A percentile compares a stretch with the other conserved stretches of the same genome.
Conservation (phyloP, 805 yeast species). For the Candida hungchunana region DNA sequence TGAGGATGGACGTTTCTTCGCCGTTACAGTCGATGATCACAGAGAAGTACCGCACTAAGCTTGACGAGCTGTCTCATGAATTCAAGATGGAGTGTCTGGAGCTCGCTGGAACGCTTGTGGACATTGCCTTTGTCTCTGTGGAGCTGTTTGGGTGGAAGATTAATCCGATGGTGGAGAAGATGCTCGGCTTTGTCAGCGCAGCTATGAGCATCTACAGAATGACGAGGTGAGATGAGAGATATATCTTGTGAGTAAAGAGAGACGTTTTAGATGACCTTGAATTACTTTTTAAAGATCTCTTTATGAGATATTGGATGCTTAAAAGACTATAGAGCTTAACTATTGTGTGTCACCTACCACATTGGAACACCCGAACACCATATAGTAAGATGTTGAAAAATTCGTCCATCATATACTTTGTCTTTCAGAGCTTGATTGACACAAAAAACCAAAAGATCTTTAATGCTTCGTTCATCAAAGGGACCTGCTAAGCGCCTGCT, state of each 20-base stretch:
- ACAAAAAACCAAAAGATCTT: too few relatives aligned
- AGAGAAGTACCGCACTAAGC: conserved; percentile 11
- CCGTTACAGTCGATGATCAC: conserved; percentile 12
- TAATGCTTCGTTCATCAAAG: conserved; percentile 16
- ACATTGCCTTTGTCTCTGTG: conserved; percentile 17
- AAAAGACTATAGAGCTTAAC: too few relatives aligned
- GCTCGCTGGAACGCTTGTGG: conserved; percentile 18
- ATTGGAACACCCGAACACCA: too few relatives aligned
- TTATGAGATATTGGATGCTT: too few relatives aligned
- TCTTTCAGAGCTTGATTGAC: too few relatives aligned
- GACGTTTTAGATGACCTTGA: too few relatives aligned
- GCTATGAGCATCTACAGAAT: conserved; percentile 19
- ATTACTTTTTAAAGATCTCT: too few relatives aligned
- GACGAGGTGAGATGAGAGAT: conserved; percentile 2
- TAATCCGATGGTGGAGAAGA: conserved; percentile 13
- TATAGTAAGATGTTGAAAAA: too few relatives aligned
- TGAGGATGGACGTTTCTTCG: conserved; percentile 5
- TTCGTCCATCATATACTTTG: too few relatives aligned
- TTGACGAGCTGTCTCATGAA: conserved; percentile 13
- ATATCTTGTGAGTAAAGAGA: neutral
- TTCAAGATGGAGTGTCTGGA: conserved; percentile 9
- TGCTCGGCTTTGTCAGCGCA: conserved; percentile 14
- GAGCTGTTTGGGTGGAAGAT: conserved; percentile 18
- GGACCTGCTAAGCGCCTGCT: conserved; percentile 7
- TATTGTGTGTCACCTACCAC: too few relatives aligned